phyloP scores from a whole-genome alignment of 2,329 filamentous ascomycete genomes.

The Trichoderma hamatum region DNA sequence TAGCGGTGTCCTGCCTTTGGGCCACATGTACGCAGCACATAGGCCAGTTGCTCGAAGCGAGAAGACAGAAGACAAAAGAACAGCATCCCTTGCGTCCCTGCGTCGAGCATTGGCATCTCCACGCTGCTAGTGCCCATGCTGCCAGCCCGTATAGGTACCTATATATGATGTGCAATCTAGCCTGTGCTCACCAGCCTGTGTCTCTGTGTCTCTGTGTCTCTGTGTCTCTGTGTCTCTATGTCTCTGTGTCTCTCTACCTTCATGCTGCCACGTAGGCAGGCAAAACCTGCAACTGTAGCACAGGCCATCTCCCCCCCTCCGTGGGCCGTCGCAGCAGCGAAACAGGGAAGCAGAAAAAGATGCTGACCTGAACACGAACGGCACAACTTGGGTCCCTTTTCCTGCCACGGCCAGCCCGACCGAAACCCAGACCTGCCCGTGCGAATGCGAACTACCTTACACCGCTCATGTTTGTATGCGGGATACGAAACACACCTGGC shows the following conservation, averaged over 20 bases:
- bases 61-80: neutral
- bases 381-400: neutral
- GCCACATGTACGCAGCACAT: neutral
- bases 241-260: neutral
- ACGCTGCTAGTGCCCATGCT: too few species aligned
- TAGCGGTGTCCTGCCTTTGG: too few species aligned
- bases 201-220: neutral
- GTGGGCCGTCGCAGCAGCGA: neutral
- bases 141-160: too few species aligned
- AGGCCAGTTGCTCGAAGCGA: neutral
- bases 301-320: slow-evolving; percentile 2
- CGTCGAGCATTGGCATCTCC: neutral
- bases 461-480: neutral
- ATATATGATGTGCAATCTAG: too few species aligned
- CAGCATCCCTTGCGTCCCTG: neutral
- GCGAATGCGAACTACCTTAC: neutral
- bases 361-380: neutral
- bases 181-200: too few species aligned
- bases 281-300: neutral
- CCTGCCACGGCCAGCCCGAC: slow-evolving; percentile 3
- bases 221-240: neutral
- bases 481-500: neutral
- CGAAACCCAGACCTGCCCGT: neutral
- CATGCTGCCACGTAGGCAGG: slow-evolving; percentile 5
- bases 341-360: neutral